phyloP scores from a whole-genome alignment of 345 rosid species.

The Eucalyptus regnans region DNA sequence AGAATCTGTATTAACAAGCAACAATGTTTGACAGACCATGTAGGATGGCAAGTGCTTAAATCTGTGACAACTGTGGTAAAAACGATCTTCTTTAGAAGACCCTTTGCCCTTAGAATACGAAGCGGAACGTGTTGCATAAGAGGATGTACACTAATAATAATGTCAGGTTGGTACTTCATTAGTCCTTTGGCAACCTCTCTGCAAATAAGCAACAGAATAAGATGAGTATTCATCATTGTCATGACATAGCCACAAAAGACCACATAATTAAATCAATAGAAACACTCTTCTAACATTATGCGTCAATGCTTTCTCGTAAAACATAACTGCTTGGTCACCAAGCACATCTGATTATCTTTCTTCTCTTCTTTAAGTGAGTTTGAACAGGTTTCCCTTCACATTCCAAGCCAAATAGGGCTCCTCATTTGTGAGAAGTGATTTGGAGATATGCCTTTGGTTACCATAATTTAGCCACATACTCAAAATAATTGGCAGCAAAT shows the following conservation, averaged over 20 bases:
- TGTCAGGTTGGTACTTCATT: slow-evolving; percentile 96
- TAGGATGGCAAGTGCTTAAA: slow-evolving; percentile 97
- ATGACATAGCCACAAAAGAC: neutral
- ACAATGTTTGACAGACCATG: slow-evolving; percentile 38
- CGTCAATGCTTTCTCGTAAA: neutral
- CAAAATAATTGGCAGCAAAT: neutral
- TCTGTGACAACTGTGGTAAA: slow-evolving; percentile 95
- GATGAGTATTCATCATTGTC: neutral
- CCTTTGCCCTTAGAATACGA: slow-evolving; percentile 82
- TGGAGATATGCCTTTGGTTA: neutral
- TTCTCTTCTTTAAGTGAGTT: neutral
- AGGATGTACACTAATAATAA: slow-evolving; percentile 95
- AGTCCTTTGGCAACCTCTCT: slow-evolving; percentile 96
- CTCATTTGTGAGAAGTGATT: neutral
- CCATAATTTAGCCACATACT: neutral
- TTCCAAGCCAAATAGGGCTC: neutral
- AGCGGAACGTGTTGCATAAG: slow-evolving; percentile 99
- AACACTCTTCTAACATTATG: neutral
- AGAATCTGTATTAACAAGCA: neutral
- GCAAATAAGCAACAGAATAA: neutral
- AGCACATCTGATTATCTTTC: neutral
- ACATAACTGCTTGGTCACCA: neutral
- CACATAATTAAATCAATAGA: neutral
- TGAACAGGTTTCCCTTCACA: neutral
- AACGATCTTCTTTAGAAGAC: slow-evolving; percentile 77